Evolutionary conservation across 768 basidiomycete genomes (phyloP), one percentile per base, ranked within the genome.

Genomic region (Termitomyces sp.): DNA sequence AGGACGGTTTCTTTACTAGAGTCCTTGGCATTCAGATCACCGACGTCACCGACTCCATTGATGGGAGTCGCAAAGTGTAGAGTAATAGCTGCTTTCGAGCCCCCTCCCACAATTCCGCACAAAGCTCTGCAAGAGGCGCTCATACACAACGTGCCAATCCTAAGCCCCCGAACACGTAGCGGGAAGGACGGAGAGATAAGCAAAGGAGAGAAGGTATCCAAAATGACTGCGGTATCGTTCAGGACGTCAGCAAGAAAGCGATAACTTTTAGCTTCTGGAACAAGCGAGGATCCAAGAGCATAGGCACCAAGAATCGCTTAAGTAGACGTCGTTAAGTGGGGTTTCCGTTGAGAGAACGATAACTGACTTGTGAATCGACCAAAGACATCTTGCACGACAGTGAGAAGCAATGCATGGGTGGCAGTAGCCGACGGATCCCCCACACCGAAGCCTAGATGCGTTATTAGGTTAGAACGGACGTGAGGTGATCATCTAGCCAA

Each of bases 1-100:
- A 90, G 70, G 0, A 88, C 82, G 0, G 87, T 89, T 68, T 89
- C 86, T 59, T 85, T 85, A 67, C 86, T 88, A 0, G 83, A 77
- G 58, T 86, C 86, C 64, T 90, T 90, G 1, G 86, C 87, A 56
- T 83, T 87, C 41, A 89, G 71, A 61, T 89, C 87, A 1, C 87
- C 86, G 12, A 89, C 73, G 60, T 89, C 87, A 5, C 86, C 86
- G 41, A 75, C 75, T 0, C 80, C 79, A 10, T 58, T 65, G 14
- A 73, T 51, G 1, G 84, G 79, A 4, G 77, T 79, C 0, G 85
- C 81, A 61, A 89, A 86, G 63, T 89, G 87, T 53, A 86, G 69
- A 0, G 85, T 81, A 17, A 90, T 77, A 2, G 87, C 85, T 2
- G 86, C 81, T 66, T 87, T 89, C 4, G 87, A 87, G 1, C 87